Base-by-base conservation (phyloP, 768 basidiomycete genomes). In the Boletus sp. region DNA sequence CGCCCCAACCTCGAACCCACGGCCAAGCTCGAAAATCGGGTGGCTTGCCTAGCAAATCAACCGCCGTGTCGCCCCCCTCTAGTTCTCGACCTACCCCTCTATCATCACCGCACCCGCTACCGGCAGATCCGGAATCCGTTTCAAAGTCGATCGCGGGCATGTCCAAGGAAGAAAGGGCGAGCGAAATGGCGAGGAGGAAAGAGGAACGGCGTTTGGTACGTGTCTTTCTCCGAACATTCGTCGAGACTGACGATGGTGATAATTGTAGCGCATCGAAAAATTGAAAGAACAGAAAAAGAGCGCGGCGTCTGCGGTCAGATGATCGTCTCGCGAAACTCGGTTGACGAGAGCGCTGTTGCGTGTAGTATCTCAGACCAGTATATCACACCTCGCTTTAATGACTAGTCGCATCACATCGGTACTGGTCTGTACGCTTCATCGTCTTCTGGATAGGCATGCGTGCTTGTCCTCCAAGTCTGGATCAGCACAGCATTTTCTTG, bases 151-250 rank as follows among this genome's bases (percentile, higher is more conserved):
- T 80, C 27, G 70, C 69, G 1, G 75, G 74, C 0, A 76, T 93
- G 79, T 80, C 82, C 27, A 97, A 93, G 69, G 96, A 97, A 70
- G 93, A 95, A 61, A 96, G 90, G 70, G 90, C 90, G 2, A 85
- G 84, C n/a, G 93, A 97, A 75, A 88, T 98, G 85, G 88, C 88
- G 8, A 77, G 88, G 58, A 78, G 94, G 55, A 88, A 95, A 65
- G 95, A 98, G 68, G 96, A 98, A 69, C 76, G 96, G 42, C 93
- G 88, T 69, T 84, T 91, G 76, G 92, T 92, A 50, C 19, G 81
- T 71, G 17, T 39, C 15, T 51, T 41, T 47, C 6, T 23, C 15
- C 19, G 14, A 29, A 6, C 10, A 7, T n/a, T 27, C 7, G 6
- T 25, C 3, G 14, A 35, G 17, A 33, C 44, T 60, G 25, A 56